phyloP scores from a whole-genome alignment of 306 rosid genomes.

The Mucuna pruriens region DNA sequence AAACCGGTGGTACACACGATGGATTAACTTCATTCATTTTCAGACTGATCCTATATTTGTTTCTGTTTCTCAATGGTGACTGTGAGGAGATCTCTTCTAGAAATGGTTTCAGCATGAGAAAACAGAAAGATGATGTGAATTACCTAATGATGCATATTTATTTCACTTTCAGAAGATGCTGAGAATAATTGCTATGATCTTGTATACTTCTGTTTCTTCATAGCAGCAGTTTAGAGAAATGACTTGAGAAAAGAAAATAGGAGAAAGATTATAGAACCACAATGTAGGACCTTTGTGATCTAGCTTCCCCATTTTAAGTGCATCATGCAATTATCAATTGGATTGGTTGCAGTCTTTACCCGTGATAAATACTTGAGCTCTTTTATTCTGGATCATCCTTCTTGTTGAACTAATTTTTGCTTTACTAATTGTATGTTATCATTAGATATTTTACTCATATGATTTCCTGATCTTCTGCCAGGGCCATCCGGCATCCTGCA shows the following conservation, averaged over 20 bases:
- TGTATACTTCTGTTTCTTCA: constrained; percentile 8
- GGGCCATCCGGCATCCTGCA: constrained; percentile 99
- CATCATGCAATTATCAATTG: neutral
- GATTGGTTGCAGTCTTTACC: constrained; percentile 1
- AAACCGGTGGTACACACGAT: neutral
- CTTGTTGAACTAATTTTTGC: neutral
- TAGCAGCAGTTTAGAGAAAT: constrained; percentile 1
- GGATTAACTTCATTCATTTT: neutral
- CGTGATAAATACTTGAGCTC: constrained; percentile 1
- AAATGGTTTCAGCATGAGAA: constrained; percentile 25
- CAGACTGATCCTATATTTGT: neutral
- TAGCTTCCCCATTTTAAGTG: constrained; percentile 19
- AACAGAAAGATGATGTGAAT: neutral
- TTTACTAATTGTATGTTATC: neutral
- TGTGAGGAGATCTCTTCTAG: constrained; percentile 17
- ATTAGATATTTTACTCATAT: constrained; percentile 18
- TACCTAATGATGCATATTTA: neutral
- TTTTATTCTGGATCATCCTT: neutral
- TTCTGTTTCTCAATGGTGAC: neutral
- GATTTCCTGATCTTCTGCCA: constrained; percentile 48
- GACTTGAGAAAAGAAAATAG: neutral
- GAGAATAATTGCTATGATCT: neutral
- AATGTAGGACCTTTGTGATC: neutral
- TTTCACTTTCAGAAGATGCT: constrained; percentile 26
- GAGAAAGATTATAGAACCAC: neutral